phyloP scores from a whole-genome alignment of 2,329 filamentous ascomycete species.

The Sporothrix curviconia region DNA sequence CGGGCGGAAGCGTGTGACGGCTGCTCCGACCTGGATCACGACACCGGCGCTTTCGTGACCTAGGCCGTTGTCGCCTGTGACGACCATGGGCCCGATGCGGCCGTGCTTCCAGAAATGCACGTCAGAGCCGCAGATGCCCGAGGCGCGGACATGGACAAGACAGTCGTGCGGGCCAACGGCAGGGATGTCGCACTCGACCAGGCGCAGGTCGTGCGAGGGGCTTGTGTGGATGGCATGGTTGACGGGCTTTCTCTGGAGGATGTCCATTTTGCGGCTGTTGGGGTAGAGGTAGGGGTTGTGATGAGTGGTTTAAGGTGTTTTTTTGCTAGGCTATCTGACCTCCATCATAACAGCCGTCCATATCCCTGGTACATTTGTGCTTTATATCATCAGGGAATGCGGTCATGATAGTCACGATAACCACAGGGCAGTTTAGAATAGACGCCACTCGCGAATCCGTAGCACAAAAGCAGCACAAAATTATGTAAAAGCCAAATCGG shows the following conservation, averaged over 20 bases:
- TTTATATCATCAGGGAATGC: too few relatives aligned
- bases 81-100: conserved; percentile 39
- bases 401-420: too few relatives aligned
- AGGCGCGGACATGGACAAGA: conserved; percentile 54
- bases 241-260: conserved; percentile 16
- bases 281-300: too few relatives aligned
- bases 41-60: conserved; percentile 47
- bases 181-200: conserved; percentile 47
- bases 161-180: conserved; percentile 40
- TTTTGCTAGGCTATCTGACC: too few relatives aligned
- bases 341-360: too few relatives aligned
- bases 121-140: conserved; percentile 56
- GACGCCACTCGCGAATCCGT: too few relatives aligned
- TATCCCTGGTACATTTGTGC: too few relatives aligned
- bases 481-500: too few relatives aligned
- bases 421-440: too few relatives aligned
- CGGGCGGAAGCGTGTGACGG: conserved; percentile 36
- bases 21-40: conserved; percentile 50
- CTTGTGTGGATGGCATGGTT: conserved; percentile 68
- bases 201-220: conserved; percentile 60
- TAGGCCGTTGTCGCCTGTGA: not conserved
- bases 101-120: conserved; percentile 64
- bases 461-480: too few relatives aligned
- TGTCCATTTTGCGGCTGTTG: not conserved
- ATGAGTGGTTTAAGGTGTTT: not conserved